phyloP scores from a whole-genome alignment of 805 yeast genomes.

The Ogataea kodamae region DNA sequence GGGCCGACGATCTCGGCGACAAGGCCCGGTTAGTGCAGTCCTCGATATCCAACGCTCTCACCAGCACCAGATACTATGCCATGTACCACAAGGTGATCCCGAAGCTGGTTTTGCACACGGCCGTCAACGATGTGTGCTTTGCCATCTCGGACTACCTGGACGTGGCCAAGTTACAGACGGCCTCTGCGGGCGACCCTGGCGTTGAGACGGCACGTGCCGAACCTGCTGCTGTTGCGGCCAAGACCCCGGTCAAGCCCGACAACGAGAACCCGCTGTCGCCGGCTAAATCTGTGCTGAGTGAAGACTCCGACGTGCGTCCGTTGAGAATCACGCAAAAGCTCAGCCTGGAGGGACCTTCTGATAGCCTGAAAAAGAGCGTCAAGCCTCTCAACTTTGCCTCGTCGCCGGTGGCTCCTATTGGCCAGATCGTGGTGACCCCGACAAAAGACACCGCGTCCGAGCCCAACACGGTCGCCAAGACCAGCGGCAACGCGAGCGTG shows the following conservation, averaged over 20 bases:
- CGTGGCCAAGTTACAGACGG: constrained; percentile 41
- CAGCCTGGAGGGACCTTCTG: constrained; percentile 24
- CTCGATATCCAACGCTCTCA: constrained; percentile 68
- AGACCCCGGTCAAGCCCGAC: background rate
- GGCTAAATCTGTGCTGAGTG: constrained; percentile 14
- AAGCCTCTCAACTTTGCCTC: constrained; percentile 9
- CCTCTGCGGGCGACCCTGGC: constrained; percentile 4
- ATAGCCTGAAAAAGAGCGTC: constrained; percentile 10
- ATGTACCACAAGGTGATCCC: constrained; percentile 66
- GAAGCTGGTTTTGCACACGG: constrained; percentile 63
- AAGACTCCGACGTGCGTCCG: constrained; percentile 49
- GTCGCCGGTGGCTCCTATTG: constrained; percentile 12
- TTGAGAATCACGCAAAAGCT: constrained; percentile 62
- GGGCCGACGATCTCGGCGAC: constrained; percentile 26
- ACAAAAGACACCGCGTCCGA: constrained; percentile 8
- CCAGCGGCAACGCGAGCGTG: constrained; percentile 22
- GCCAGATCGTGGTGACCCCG: constrained; percentile 20
- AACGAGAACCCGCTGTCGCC: constrained; percentile 8
- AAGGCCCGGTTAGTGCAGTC: constrained; percentile 52
- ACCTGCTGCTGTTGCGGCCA: background rate
- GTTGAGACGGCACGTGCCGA: background rate
- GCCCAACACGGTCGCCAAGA: constrained; percentile 17
- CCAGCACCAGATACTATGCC: constrained; percentile 72
- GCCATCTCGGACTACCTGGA: constrained; percentile 60
- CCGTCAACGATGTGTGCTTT: constrained; percentile 70